Percentiles rank a stretch among this genome's conserved stretches.
phyloP scores from a whole-genome alignment of 306 rosid species.

The Casuarina equisetifolia region DNA sequence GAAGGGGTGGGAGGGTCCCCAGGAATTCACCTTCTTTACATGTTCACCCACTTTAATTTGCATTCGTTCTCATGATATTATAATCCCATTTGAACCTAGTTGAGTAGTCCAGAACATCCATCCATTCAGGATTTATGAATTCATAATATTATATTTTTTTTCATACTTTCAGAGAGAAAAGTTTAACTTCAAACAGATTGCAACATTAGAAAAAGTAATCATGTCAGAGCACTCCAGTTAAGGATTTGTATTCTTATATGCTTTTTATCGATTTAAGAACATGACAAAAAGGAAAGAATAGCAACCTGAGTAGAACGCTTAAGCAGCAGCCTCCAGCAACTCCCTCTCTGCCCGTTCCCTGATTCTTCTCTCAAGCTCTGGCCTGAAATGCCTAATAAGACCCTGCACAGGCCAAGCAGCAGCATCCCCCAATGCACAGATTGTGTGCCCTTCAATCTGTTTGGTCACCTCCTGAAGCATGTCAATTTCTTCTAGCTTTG shows the following conservation, averaged over 20 bases:
- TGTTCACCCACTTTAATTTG: neutral
- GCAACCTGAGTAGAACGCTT: conserved; percentile 48
- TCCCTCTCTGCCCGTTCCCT: conserved; percentile 85
- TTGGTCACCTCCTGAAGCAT: conserved; percentile 99
- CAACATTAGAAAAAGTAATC: neutral
- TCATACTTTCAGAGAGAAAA: neutral
- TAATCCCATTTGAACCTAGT: neutral
- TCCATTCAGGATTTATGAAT: neutral
- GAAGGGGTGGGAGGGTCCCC: too few relatives aligned
- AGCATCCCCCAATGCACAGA: conserved; percentile 97
- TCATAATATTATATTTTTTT: neutral
- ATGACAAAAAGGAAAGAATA: conserved; percentile 25
- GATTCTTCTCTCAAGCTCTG: conserved; percentile 97
- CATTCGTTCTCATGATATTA: neutral
- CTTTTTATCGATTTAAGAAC: conserved; percentile 11
- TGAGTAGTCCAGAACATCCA: conserved; percentile 7
- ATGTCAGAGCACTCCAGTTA: conserved; percentile 24
- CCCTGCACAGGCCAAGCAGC: conserved; percentile 99
- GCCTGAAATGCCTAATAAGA: conserved; percentile 96
- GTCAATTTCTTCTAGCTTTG: conserved; percentile 95
- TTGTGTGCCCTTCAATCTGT: conserved; percentile 98
- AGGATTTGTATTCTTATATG: neutral
- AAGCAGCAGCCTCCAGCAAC: conserved; percentile 83
- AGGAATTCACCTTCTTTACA: neutral
- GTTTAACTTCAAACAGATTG: neutral